Evolutionary conservation across 2,329 filamentous ascomycete species (phyloP).

Genomic region (Colletotrichum graminicola): DNA sequence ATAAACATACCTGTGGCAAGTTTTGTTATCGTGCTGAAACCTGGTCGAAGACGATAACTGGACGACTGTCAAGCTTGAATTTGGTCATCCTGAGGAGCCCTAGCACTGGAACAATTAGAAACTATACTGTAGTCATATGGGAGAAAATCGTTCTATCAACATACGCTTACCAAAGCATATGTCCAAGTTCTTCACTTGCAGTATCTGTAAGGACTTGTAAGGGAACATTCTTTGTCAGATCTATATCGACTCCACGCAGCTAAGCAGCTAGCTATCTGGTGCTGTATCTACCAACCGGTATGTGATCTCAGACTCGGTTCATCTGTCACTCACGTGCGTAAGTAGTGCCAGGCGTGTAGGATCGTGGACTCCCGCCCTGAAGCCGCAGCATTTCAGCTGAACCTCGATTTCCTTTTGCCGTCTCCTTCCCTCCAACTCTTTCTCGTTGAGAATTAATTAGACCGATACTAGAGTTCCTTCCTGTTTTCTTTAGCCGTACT

Average conservation of each 20-base stretch:
- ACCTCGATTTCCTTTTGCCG: background rate
- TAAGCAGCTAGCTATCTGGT: fast-evolving
- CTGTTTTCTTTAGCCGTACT: fast-evolving
- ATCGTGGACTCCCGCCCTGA: background rate
- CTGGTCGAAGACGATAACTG: background rate
- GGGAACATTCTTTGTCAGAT: background rate
- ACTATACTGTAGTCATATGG: background rate
- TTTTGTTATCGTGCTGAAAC: background rate
- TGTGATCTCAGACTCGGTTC: background rate
- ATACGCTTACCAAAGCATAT: background rate
- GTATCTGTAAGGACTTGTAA: background rate
- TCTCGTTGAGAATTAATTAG: too few relatives aligned
- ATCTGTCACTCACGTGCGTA: background rate
- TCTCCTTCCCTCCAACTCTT: background rate
- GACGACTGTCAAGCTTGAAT: background rate
- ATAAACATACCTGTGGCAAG: background rate
- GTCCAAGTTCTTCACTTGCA: background rate
- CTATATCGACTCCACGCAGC: background rate
- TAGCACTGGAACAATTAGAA: background rate
- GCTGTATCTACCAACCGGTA: background rate
- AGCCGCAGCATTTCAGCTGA: background rate
- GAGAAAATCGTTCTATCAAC: background rate
- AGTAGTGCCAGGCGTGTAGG: background rate
- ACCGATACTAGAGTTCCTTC: background rate
- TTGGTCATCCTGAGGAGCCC: background rate